These are phyloP conservation scores for Candida glucosophila DNA, from an alignment of 1,139 yeast genomes.

Conservation along the genomic window DNA sequence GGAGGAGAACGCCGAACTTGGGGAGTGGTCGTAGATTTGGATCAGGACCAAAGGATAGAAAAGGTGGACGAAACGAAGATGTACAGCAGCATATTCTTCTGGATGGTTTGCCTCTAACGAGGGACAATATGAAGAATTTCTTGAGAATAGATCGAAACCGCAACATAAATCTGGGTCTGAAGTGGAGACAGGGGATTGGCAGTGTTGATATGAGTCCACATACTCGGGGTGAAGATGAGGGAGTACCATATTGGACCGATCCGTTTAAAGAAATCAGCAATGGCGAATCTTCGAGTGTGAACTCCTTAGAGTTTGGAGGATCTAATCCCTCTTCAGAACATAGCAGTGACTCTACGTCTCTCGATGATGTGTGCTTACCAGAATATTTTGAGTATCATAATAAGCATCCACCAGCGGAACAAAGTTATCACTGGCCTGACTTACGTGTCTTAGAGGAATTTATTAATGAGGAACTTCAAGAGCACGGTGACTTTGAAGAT, in stretches of 20 bases:
- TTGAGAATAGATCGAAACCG: too few species aligned
- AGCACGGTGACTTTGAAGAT: too few species aligned
- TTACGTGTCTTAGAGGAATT: slow-evolving; percentile 65
- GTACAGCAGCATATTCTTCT: too few species aligned
- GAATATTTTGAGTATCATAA: slow-evolving; percentile 26
- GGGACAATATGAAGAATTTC: too few species aligned
- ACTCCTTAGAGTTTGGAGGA: slow-evolving; percentile 37
- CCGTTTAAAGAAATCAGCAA: slow-evolving; percentile 9
- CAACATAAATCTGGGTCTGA: too few species aligned
- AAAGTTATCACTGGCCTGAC: slow-evolving; percentile 86
- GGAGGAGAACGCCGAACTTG: too few species aligned
- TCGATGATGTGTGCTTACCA: slow-evolving; percentile 87
- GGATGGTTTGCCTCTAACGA: too few species aligned
- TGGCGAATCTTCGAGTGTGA: slow-evolving; percentile 15
- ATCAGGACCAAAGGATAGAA: too few species aligned
- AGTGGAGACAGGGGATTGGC: slow-evolving; percentile 11
- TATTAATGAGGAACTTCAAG: slow-evolving; percentile 60
- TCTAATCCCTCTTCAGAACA: slow-evolving; percentile 72
- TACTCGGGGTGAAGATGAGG: slow-evolving; percentile 26
- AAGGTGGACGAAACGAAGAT: too few species aligned
- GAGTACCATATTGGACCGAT: slow-evolving; percentile 13
- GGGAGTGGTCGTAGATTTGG: too few species aligned
- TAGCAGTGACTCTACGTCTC: slow-evolving; percentile 60
- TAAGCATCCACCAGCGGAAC: slow-evolving; percentile 15
- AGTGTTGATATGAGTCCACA: slow-evolving; percentile 34